Base-by-base conservation (phyloP, 2,329 filamentous ascomycete species). In the Ophiocordyceps robertsii region DNA sequence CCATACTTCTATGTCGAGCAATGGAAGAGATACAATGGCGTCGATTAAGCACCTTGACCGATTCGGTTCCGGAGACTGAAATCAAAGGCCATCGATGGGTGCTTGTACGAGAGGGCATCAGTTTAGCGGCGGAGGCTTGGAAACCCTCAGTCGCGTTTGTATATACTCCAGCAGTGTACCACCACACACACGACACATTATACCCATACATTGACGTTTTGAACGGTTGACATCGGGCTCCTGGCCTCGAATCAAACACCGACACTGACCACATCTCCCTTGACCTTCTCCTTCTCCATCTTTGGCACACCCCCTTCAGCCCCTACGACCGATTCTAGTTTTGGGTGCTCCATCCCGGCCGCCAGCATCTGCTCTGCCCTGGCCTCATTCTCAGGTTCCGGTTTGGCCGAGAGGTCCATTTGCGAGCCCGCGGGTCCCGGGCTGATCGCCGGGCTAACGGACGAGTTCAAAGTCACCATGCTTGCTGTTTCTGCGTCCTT, bases 11-110 rank as follows among this genome's bases (percentile, higher is more conserved):
- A 82, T 56, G 63, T 84, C 38, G 65, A 72, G 48, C 68, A 71
- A 53, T 84, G 80, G 81, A 84, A 84, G 68, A 55, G 61, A 10
- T 75, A 78, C 62, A 84, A 84, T 54, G 80, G 78, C 2, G 57
- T 75, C 38, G 73, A 77, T 36, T 78, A 60, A 67, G 45, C 7
- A 38, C 27, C 4, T 38, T 39, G 12, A 24, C 38, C 32, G 32
- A 37, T 31, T 38, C 30, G 30, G 39, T 13, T 16, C 10, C 14
- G 14, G 14, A 14, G 31, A 13, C 11, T 13, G 5, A 13, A 11
- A n/a, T 32, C 8, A 7, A n/a, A 32, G n/a, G 24, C 24, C 6
- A 27, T 27, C 9, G 24, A 6, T 7, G 24, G 24, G 6, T 7
- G 6, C 9, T 27, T 27, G 24, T 27, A 27, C 24, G 24, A 27